Conservation (phyloP, 306 rosid species). For the Ceratonia siliqua region DNA sequence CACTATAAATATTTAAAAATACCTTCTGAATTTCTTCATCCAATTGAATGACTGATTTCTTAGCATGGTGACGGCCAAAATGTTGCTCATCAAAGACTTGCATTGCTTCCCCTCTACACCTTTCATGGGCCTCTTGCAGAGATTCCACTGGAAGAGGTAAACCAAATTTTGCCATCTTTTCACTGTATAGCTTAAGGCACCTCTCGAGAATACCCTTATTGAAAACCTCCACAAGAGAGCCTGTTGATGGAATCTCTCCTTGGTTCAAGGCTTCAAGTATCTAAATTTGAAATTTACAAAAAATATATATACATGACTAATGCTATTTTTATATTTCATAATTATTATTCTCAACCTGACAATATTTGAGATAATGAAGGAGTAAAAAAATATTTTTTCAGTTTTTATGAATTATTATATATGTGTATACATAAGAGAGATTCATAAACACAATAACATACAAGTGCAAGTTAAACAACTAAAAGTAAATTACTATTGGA, state of each 20-base stretch:
- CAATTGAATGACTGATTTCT: constrained; percentile 75
- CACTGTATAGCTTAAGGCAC: constrained; percentile 72
- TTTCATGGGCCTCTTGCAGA: constrained; percentile 64
- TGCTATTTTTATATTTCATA: too few relatives aligned
- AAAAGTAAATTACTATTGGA: neutral
- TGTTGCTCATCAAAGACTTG: constrained; percentile 75
- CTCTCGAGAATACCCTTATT: constrained; percentile 91
- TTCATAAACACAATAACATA: neutral
- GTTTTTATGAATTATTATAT: too few relatives aligned
- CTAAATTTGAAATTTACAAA: constrained; percentile 46
- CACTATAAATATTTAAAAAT: constrained; percentile 16
- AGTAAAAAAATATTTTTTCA: too few relatives aligned
- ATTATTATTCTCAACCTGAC: constrained; percentile 11
- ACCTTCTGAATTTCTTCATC: constrained; percentile 86
- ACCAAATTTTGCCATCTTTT: constrained; percentile 54
- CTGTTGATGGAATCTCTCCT: constrained; percentile 98
- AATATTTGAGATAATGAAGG: neutral
- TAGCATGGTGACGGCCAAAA: constrained; percentile 91
- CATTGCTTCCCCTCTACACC: constrained; percentile 54
- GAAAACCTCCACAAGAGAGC: constrained; percentile 94
- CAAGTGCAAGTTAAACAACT: neutral
- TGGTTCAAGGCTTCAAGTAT: constrained; percentile 96
- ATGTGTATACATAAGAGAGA: neutral
- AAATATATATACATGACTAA: neutral
- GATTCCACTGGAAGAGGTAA: constrained; percentile 69